Evolutionary conservation across 352 stramenopile species (phyloP), one percentile per base, ranked within the genome.

Genomic region (Pythium periplocum): DNA sequence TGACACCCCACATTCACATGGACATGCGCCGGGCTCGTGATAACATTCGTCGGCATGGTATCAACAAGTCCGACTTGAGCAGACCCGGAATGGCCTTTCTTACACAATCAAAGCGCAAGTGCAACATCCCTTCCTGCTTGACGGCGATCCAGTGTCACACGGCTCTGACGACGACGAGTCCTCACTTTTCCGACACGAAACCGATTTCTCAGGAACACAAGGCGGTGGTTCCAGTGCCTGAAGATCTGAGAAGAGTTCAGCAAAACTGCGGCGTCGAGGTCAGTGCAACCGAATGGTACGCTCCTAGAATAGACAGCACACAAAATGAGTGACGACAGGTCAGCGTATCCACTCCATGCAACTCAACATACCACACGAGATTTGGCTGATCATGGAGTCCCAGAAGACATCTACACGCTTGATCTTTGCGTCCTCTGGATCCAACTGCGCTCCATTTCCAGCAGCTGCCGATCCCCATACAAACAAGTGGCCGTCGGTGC

Each of bases 391-490:
- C 4, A 65, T 43, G 35, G 83, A 89, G 8, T 84, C 78, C 0
- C 52, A 58, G 2, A 88, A 35, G 2, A 67, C 59, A n/a, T 37
- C 64, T 10, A 86, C 57, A 3, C 57, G 64, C 39, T 73, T 67
- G n/a, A 83, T 57, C 6, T 69, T 64, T 0, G 81, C 79, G 40
- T 90, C 77, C 10, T 85, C 66, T 4, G 59, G 31, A 31, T 86
- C 57, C 35, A 92, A 62, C 11, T 59, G 53, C 3, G 66, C 77
- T 2, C 83, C 81, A 35, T 90, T 90, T 8, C 81, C 83, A 34
- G 83, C 83, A 30, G 74, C 75, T 12, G 78, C 55, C 5, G 80
- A 93, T 0, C 83, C 83, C 83, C 83, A 93, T 44, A 76, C 51
- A 45, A 75, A 90, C n/a, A 91, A 41, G n/a, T 75, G 69, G 0